Conservation (phyloP, 805 yeast genomes). For the Candida awuae region DNA sequence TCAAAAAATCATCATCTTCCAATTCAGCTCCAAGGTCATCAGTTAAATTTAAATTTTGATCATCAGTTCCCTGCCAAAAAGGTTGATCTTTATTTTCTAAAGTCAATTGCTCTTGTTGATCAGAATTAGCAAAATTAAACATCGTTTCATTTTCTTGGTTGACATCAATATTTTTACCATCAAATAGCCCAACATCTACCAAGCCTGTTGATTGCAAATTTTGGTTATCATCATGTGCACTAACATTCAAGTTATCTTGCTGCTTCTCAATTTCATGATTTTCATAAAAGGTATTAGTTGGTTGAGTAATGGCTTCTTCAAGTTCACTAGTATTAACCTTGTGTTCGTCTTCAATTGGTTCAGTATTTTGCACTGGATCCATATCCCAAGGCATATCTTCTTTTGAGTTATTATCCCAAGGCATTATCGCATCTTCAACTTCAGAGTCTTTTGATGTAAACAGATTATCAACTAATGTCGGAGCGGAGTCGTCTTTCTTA, state of each 20-base stretch:
- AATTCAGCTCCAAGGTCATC: too few species aligned
- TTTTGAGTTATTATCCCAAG: slow-evolving; percentile 7
- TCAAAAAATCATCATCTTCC: background rate
- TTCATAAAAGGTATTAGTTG: too few species aligned
- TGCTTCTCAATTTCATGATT: too few species aligned
- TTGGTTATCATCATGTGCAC: too few species aligned
- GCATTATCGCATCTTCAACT: slow-evolving; percentile 1
- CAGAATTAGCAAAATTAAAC: too few species aligned
- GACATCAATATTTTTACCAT: too few species aligned
- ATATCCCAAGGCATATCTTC: slow-evolving; percentile 12
- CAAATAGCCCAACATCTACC: too few species aligned
- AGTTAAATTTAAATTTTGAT: background rate
- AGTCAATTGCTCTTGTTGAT: too few species aligned
- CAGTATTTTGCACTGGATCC: background rate
- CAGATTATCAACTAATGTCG: background rate
- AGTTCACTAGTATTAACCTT: background rate
- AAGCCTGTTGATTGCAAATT: too few species aligned
- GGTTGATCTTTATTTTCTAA: too few species aligned
- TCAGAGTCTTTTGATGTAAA: background rate
- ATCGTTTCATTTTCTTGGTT: too few species aligned
- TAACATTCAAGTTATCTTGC: too few species aligned
- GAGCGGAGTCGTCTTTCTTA: background rate
- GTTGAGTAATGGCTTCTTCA: background rate
- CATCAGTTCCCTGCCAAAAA: background rate
- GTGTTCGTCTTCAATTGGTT: background rate